Conservation (phyloP, 148 eudicot species). For the Pharnaceum exiguum region DNA sequence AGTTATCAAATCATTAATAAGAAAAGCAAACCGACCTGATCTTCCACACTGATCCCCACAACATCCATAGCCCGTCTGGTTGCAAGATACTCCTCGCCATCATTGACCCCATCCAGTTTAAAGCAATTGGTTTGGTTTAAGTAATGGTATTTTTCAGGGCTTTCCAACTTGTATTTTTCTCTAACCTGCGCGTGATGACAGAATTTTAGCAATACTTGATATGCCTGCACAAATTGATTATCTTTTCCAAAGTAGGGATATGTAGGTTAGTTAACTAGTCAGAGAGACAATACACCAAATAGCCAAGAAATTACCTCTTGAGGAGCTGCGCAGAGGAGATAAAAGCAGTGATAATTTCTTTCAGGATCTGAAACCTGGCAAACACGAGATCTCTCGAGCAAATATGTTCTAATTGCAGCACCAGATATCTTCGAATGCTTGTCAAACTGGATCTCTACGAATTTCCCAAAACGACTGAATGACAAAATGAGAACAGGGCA, state of each 20-base stretch:
- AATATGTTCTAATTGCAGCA: slow-evolving; percentile 90
- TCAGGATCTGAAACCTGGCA: slow-evolving; percentile 97
- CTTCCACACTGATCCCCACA: slow-evolving; percentile 87
- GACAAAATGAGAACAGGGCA: slow-evolving; percentile 13
- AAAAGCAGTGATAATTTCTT: slow-evolving; percentile 94
- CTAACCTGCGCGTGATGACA: slow-evolving; percentile 51
- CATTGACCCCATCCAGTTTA: slow-evolving; percentile 74
- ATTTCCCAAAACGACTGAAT: slow-evolving; percentile 92
- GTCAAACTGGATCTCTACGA: slow-evolving; percentile 96
- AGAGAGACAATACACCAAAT: neutral
- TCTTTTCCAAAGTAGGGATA: neutral
- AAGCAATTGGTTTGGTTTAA: slow-evolving; percentile 84
- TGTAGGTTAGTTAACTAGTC: neutral
- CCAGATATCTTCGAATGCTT: slow-evolving; percentile 92
- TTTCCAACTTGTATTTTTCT: slow-evolving; percentile 73
- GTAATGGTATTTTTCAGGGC: slow-evolving; percentile 72
- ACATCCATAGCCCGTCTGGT: slow-evolving; percentile 97
- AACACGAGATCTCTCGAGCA: slow-evolving; percentile 97
- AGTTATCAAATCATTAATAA: neutral
- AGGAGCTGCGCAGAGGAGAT: slow-evolving; percentile 90
- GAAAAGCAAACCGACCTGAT: slow-evolving; percentile 54
- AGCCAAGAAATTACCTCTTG: slow-evolving; percentile 51
- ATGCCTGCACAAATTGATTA: neutral
- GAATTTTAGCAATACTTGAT: slow-evolving; percentile 10
- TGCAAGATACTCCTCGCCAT: slow-evolving; percentile 84